Evolutionary conservation across 495 filamentous ascomycete species (phyloP), one percentile per base, ranked within the genome.

Genomic region (Sabuloglossum arenarium): DNA sequence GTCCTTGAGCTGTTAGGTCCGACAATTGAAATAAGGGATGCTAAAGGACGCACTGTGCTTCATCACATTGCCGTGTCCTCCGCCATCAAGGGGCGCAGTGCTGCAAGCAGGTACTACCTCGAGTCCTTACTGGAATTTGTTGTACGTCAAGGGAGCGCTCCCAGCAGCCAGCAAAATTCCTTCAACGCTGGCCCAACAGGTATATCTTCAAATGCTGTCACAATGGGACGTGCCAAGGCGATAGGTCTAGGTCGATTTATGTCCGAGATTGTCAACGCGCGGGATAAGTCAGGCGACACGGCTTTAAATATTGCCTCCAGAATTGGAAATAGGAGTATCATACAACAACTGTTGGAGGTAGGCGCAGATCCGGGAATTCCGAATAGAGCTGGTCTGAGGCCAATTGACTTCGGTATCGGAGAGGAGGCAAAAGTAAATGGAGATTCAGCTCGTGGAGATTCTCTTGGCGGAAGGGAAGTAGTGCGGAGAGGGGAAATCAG

Each of bases 51-150:
- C 28, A 96, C 90, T 0, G 85, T 97, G 43, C 68, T 98, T 21
- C 91, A 98, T 64, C 91, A 98, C 64, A 96, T 98, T 61, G 90
- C 91, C 6, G 75, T 97, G 37, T 88, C 89, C 45, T 94, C 87
- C 53, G 91, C 86, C 1, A 88, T 94, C 62, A 90, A 93, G 63
- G 89, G 88, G 8, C 77, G 90, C 25, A 85, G 80, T 47, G 75
- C 81, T 19, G 85, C 87, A 12, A 88, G 85, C 56, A 83, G 86
- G 61, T 93, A 95, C 62, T 97, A 98, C 63, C 78, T 98, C 23
- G 88, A 97, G 68, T 84, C 85, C 16, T 71, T 98, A 30, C 73
- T 98, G 0, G 90, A 94, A 62, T 98, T 89, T 68, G 85, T 96
- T 43, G 88, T 96, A 5, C 79, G 88, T 34, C 81, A 88, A 43